phyloP scores from a whole-genome alignment of 768 basidiomycete genomes.

The Cystofilobasidium ferigula region DNA sequence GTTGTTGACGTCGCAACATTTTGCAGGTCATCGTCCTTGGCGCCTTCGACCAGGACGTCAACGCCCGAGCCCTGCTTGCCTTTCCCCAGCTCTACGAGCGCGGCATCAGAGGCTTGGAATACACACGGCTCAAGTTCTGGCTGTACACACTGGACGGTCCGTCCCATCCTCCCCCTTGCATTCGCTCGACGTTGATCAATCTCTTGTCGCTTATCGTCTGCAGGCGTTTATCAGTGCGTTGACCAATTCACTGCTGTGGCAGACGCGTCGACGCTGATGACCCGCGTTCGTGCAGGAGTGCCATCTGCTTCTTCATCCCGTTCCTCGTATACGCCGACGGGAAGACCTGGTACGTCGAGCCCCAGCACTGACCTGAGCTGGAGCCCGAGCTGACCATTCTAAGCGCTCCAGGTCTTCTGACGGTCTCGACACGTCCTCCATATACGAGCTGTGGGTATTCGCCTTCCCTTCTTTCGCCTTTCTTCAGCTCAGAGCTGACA shows the following conservation, averaged over 20 bases:
- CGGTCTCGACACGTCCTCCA: slow-evolving; percentile 63
- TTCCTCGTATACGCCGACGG: slow-evolving; percentile 47
- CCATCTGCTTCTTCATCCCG: slow-evolving; percentile 45
- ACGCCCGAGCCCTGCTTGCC: slow-evolving; percentile 74
- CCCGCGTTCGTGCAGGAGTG: slow-evolving; percentile 4
- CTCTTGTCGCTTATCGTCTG: slow-evolving; percentile 89
- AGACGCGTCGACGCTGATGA: slow-evolving; percentile 56
- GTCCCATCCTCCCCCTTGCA: background rate
- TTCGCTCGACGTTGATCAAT: slow-evolving; percentile 41
- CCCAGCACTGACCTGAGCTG: background rate
- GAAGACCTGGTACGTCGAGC: slow-evolving; percentile 46
- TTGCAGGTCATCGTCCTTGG: slow-evolving; percentile 76
- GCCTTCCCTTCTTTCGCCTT: background rate
- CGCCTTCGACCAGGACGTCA: slow-evolving; percentile 94
- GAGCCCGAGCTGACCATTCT: background rate
- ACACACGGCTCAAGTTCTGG: slow-evolving; percentile 87
- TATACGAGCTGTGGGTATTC: slow-evolving; percentile 56
- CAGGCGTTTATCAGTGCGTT: background rate
- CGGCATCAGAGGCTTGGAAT: slow-evolving; percentile 85
- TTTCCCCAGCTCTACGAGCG: slow-evolving; percentile 94
- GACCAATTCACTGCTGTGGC: background rate
- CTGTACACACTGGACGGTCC: slow-evolving; percentile 79
- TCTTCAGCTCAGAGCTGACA: background rate
- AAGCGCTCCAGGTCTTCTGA: slow-evolving; percentile 40
- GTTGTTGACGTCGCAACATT: background rate